Evolutionary conservation across 2,329 filamentous ascomycete genomes (phyloP).

Genomic region (Ilyonectria sp.): DNA sequence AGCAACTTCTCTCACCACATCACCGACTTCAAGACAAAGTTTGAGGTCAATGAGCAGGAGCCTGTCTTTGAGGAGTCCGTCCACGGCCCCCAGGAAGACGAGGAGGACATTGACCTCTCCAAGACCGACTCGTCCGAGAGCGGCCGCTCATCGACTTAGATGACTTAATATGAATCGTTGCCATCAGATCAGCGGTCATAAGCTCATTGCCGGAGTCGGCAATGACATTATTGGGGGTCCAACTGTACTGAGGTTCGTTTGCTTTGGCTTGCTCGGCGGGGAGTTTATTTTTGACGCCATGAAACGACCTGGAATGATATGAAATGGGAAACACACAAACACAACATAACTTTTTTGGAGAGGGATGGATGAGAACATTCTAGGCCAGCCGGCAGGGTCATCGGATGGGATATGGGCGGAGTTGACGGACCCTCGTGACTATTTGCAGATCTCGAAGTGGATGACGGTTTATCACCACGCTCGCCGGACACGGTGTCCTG

Average conservation of each 20-base stretch:
- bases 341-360: conserved; percentile 19
- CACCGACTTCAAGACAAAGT: conserved; percentile 94
- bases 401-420: conserved; percentile 37
- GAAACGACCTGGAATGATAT: conserved; percentile 49
- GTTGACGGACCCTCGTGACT: conserved; percentile 47
- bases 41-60: conserved; percentile 90
- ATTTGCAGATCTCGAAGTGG: conserved; percentile 45
- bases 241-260: conserved; percentile 41
- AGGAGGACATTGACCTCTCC: conserved; percentile 67
- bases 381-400: conserved; percentile 20
- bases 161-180: conserved; percentile 49
- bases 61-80: conserved; percentile 92
- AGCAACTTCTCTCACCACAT: conserved; percentile 80
- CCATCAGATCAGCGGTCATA: conserved; percentile 41
- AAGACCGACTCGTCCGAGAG: conserved; percentile 74
- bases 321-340: conserved; percentile 40
- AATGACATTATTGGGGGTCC: conserved; percentile 37
- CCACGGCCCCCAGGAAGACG: conserved; percentile 76
- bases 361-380: conserved; percentile 6
- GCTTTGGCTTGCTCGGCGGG: conserved; percentile 20
- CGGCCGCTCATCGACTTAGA: conserved; percentile 68
- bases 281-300: conserved; percentile 38
- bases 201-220: conserved; percentile 44
- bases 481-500: conserved; percentile 21
- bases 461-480: conserved; percentile 39